Conservation (phyloP, 1,284 basidiomycete genomes). For the Tranzscheliella williamsii region DNA sequence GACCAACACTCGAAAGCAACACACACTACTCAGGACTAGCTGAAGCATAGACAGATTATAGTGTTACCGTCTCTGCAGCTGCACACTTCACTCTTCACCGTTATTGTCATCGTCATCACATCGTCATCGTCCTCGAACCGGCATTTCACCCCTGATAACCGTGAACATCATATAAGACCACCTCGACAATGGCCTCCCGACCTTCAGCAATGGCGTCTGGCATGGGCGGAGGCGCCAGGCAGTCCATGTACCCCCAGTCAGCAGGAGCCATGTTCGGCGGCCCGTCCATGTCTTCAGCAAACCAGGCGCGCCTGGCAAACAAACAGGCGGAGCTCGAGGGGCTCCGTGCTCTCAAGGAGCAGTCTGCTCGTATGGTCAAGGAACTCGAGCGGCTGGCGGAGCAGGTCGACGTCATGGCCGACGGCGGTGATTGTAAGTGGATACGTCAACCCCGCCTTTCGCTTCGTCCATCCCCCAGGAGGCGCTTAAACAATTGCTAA, state of each 20-base stretch:
- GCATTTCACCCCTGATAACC: too few species aligned
- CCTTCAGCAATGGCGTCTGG: conserved; percentile 17
- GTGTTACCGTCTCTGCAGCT: too few species aligned
- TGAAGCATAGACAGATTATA: too few species aligned
- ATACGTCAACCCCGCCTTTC: too few species aligned
- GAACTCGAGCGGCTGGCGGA: conserved; percentile 50
- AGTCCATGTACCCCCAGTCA: conserved; percentile 29
- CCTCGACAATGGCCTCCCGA: conserved; percentile 25
- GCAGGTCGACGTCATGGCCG: conserved; percentile 49
- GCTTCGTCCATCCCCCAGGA: too few species aligned
- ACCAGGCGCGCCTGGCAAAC: conserved; percentile 38
- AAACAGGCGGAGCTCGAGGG: conserved; percentile 58
- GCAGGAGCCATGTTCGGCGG: conserved; percentile 28
- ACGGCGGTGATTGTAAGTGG: conserved; percentile 52
- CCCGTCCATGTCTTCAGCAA: conserved; percentile 25
- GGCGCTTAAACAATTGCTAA: too few species aligned
- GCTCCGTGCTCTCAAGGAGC: conserved; percentile 45
- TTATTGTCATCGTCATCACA: too few species aligned
- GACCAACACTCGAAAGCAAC: too few species aligned
- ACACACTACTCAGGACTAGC: too few species aligned
- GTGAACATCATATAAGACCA: too few species aligned
- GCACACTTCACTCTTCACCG: too few species aligned
- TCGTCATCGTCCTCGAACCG: too few species aligned
- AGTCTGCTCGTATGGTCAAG: conserved; percentile 51
- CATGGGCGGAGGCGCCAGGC: conserved; percentile 15